Evolutionary conservation across 116 monocot genomes (phyloP).

Genomic region (Cymodocea nodosa): DNA sequence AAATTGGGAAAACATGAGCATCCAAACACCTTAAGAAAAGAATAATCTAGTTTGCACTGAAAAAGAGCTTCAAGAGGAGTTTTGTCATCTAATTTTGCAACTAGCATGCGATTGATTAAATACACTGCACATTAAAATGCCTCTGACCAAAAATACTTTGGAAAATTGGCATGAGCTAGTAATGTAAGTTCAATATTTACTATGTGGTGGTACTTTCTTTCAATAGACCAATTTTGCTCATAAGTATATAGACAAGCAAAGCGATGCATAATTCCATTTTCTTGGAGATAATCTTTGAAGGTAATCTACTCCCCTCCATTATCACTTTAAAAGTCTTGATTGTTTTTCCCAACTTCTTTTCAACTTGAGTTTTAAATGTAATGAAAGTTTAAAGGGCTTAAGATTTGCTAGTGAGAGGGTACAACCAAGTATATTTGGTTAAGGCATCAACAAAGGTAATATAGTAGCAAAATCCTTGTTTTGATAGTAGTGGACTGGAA

Average conservation of each 20-base stretch:
- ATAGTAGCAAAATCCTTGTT: conserved; percentile 1
- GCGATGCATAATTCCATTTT: neutral
- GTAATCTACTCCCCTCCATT: conserved; percentile 6
- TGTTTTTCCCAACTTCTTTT: neutral
- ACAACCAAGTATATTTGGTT: neutral
- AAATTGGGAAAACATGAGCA: conserved; percentile 8
- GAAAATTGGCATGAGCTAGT: no score
- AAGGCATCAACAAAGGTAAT: conserved; percentile 10
- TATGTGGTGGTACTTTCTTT: no score
- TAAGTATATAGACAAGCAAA: neutral
- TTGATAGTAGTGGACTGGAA: neutral
- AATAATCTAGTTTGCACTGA: neutral
- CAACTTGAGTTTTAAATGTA: neutral
- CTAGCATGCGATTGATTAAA: neutral
- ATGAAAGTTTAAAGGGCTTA: neutral
- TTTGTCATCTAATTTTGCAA: neutral
- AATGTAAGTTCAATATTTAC: no score
- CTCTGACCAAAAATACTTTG: no score
- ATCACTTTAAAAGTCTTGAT: conserved; percentile 2
- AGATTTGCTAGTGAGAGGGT: neutral
- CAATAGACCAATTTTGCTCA: no score
- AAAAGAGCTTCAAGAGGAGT: neutral
- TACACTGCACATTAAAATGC: neutral
- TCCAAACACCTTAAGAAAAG: neutral
- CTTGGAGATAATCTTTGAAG: neutral